Evolutionary conservation across 345 rosid genomes (phyloP).

Genomic region (Passiflora organensis): DNA sequence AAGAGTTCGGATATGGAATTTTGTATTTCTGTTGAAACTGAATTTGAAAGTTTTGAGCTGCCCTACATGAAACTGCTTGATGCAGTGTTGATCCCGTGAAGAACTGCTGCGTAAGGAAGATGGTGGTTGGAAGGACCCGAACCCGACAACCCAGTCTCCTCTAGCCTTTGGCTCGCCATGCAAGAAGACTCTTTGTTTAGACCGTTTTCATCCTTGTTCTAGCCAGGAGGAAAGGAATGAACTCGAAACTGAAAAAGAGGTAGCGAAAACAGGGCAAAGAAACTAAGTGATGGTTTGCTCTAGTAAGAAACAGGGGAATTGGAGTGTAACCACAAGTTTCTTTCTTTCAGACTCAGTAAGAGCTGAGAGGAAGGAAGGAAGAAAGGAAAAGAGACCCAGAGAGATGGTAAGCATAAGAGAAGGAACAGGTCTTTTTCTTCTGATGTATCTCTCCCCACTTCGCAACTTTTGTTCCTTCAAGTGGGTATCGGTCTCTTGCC

Average conservation of each 20-base stretch:
- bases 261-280: too few species aligned
- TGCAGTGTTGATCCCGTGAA: conserved; percentile 67
- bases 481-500: conserved; percentile 41
- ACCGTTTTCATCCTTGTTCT: conserved; percentile 29
- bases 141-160: conserved; percentile 63
- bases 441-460: conserved; percentile 16
- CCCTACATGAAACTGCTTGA: conserved; percentile 59
- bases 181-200: conserved; percentile 21
- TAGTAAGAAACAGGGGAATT: conserved; percentile 31
- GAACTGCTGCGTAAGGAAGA: conserved; percentile 52
- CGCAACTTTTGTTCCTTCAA: conserved; percentile 32
- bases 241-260: not conserved
- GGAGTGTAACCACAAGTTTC: not conserved
- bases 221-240: conserved; percentile 1
- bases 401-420: too few species aligned
- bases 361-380: too few species aligned
- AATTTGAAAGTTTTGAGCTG: not conserved
- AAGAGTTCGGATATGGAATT: too few species aligned
- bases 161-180: conserved; percentile 80
- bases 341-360: too few species aligned
- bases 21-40: too few species aligned
- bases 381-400: too few species aligned
- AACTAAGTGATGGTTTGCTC: not conserved
- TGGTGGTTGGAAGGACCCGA: conserved; percentile 61
- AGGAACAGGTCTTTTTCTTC: conserved; percentile 51